Percentiles rank a stretch among this genome's conserved stretches.
phyloP scores from a whole-genome alignment of 176 grass and related monocot genomes.

The Ananas comosus region DNA sequence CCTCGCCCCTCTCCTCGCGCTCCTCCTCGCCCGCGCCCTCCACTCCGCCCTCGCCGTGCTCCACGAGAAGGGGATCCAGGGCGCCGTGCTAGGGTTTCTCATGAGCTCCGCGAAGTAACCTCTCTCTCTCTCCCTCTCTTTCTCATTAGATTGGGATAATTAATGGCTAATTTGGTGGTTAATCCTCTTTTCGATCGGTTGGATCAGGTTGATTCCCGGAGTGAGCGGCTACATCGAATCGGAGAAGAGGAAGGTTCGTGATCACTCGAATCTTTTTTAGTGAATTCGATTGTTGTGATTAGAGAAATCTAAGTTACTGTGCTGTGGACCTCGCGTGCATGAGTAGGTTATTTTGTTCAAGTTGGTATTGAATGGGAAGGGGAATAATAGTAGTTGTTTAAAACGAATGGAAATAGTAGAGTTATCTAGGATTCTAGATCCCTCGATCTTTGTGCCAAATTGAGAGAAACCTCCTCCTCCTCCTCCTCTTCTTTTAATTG shows the following conservation, averaged over 20 bases:
- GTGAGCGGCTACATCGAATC: slow-evolving; percentile 61
- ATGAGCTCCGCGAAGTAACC: slow-evolving; percentile 55
- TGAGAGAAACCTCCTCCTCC: too few species aligned
- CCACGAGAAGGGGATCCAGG: slow-evolving; percentile 44
- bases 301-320: background rate
- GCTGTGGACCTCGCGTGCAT: too few species aligned
- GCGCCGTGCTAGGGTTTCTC: slow-evolving; percentile 34
- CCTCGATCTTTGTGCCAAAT: too few species aligned
- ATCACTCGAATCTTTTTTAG: background rate
- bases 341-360: too few species aligned
- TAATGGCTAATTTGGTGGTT: too few species aligned
- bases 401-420: too few species aligned
- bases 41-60: slow-evolving; percentile 33
- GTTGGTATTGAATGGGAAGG: too few species aligned
- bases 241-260: slow-evolving; percentile 79
- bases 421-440: too few species aligned
- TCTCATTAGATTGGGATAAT: too few species aligned
- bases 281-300: background rate
- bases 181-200: background rate
- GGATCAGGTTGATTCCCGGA: slow-evolving; percentile 60
- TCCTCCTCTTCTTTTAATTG: too few species aligned
- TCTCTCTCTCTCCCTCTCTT: background rate
- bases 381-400: too few species aligned
- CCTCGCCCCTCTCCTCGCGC: slow-evolving; percentile 47
- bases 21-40: slow-evolving; percentile 45